Percentiles rank a stretch among this genome's conserved stretches.
Conservation (phyloP, 768 basidiomycete species). For the Mycena vitilis region DNA sequence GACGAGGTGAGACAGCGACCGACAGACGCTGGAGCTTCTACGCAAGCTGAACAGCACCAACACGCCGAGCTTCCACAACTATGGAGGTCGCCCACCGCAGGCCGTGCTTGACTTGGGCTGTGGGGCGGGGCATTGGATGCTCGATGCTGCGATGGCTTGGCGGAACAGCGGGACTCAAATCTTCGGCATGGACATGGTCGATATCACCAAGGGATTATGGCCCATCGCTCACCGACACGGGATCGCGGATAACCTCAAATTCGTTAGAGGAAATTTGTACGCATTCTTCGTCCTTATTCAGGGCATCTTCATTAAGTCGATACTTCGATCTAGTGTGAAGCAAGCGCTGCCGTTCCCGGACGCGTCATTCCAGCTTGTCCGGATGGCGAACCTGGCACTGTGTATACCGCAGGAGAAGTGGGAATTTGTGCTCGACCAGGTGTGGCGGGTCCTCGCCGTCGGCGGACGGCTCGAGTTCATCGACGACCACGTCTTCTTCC, state of each 20-base stretch:
- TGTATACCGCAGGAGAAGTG: slow-evolving; percentile 58
- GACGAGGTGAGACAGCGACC: slow-evolving; percentile 50
- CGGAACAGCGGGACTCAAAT: slow-evolving; percentile 53
- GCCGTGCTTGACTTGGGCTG: slow-evolving; percentile 67
- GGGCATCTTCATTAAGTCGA: background rate
- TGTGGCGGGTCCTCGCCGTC: slow-evolving; percentile 56
- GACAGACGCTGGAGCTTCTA: slow-evolving; percentile 51
- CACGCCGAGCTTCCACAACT: slow-evolving; percentile 40
- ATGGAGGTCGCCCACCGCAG: slow-evolving; percentile 45
- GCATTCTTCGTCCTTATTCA: slow-evolving; percentile 6
- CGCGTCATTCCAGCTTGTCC: slow-evolving; percentile 64
- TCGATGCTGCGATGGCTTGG: slow-evolving; percentile 62
- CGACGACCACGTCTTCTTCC: slow-evolving; percentile 63
- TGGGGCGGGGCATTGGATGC: slow-evolving; percentile 63
- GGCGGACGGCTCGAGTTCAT: slow-evolving; percentile 66
- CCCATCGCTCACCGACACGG: slow-evolving; percentile 34
- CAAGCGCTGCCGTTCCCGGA: slow-evolving; percentile 60
- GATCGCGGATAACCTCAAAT: slow-evolving; percentile 36
- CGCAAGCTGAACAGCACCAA: slow-evolving; percentile 50
- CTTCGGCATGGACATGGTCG: slow-evolving; percentile 44
- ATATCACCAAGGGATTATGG: slow-evolving; percentile 36
- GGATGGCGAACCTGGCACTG: slow-evolving; percentile 60
- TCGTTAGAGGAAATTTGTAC: slow-evolving; percentile 41
- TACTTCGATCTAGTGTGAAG: slow-evolving; percentile 46
- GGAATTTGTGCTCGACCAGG: slow-evolving; percentile 58